Conservation (phyloP, 2,329 filamentous ascomycete species). For the Alternaria arborescens region DNA sequence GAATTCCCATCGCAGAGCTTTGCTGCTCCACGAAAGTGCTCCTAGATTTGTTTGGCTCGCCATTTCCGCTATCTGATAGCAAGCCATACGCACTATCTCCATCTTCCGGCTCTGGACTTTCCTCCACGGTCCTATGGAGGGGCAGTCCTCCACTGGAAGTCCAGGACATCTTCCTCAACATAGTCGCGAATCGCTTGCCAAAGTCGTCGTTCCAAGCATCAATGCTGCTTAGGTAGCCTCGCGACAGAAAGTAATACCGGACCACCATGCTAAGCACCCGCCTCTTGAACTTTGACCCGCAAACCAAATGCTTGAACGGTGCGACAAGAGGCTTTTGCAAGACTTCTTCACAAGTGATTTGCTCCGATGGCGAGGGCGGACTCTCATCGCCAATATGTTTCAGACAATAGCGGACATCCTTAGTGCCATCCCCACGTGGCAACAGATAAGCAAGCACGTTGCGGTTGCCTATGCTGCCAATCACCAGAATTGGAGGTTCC, state of each 20-base stretch:
- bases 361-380: not conserved
- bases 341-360: slow-evolving; percentile 10
- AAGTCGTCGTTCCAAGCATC: slow-evolving; percentile 11
- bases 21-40: not conserved
- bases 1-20: not conserved
- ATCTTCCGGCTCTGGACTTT: slow-evolving; percentile 19
- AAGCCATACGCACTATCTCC: slow-evolving; percentile 5
- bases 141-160: not conserved
- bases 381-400: not conserved
- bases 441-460: slow-evolving; percentile 18
- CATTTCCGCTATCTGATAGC: slow-evolving; percentile 5
- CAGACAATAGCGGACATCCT: slow-evolving; percentile 16
- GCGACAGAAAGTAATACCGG: slow-evolving; percentile 18
- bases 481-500: slow-evolving; percentile 4
- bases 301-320: slow-evolving; percentile 17
- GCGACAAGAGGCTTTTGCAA: slow-evolving; percentile 9
- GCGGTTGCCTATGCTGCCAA: slow-evolving; percentile 3
- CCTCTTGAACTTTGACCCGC: slow-evolving; percentile 6
- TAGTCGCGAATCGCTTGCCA: slow-evolving; percentile 1
- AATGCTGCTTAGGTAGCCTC: slow-evolving; percentile 5
- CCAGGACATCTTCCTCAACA: slow-evolving; percentile 6
- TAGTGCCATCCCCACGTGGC: slow-evolving; percentile 8
- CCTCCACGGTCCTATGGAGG: slow-evolving; percentile 2
- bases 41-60: not conserved
- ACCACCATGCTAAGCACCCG: slow-evolving; percentile 16